A percentile compares a stretch with the other conserved stretches of the same genome.
These are phyloP conservation scores for Xylaria hypoxylon DNA, from an alignment of 2,329 filamentous ascomycete genomes.

Conservation along the genomic window DNA sequence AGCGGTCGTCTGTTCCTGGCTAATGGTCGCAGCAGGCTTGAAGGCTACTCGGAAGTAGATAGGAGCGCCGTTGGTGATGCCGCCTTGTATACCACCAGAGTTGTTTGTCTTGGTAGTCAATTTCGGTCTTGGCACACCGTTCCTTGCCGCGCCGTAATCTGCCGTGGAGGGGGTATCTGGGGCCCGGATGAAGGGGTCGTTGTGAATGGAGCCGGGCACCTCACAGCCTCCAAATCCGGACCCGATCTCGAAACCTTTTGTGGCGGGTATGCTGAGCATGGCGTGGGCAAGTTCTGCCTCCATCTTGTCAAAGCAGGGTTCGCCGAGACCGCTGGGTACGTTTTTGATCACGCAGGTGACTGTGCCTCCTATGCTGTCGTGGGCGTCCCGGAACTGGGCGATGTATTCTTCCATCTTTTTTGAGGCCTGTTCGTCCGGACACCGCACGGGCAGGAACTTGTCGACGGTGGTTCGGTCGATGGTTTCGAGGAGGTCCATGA, in stretches of 20 bases:
- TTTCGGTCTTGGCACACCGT: constrained; percentile 65
- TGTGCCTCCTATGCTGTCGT: constrained; percentile 93
- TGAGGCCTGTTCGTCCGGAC: constrained; percentile 73
- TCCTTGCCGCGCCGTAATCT: constrained; percentile 56
- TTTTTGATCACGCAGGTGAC: constrained; percentile 95
- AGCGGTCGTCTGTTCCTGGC: constrained; percentile 85
- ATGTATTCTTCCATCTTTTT: constrained; percentile 83
- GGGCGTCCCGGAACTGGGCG: constrained; percentile 77
- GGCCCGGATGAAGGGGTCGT: constrained; percentile 82
- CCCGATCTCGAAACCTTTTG: constrained; percentile 95
- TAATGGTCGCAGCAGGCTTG: constrained; percentile 95
- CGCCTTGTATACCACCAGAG: constrained; percentile 93
- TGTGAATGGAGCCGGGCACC: constrained; percentile 89
- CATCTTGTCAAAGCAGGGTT: constrained; percentile 95
- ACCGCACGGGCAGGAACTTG: constrained; percentile 87
- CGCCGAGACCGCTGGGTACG: constrained; percentile 85
- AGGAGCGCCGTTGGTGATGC: constrained; percentile 91
- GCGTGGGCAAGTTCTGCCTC: constrained; percentile 92
- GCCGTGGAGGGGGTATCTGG: constrained; percentile 66
- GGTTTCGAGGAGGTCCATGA: constrained; percentile 74
- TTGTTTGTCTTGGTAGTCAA: constrained; percentile 94
- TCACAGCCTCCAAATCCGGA: constrained; percentile 91
- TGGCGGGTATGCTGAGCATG: constrained; percentile 94
- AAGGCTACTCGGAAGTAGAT: constrained; percentile 97
- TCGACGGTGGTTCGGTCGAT: constrained; percentile 84